phyloP scores from a whole-genome alignment of 108 stramenopile genomes.

The Chaetoceros tenuissimus region DNA sequence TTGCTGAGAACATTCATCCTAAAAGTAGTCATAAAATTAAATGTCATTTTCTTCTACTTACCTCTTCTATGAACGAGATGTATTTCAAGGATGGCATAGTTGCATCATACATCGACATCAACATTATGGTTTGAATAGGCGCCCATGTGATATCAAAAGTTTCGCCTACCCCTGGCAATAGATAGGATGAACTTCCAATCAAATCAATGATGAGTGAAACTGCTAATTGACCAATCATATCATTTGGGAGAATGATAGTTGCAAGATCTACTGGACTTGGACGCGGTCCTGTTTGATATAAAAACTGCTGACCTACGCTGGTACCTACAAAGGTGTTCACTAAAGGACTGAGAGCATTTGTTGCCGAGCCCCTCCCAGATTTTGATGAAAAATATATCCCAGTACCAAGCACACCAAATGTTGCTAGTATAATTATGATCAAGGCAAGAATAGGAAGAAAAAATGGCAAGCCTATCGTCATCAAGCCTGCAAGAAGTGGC shows the following conservation, averaged over 20 bases:
- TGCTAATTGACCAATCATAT: conserved; percentile 53
- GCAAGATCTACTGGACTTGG: conserved; percentile 60
- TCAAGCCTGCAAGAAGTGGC: conserved; percentile 47
- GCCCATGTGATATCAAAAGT: conserved; percentile 85
- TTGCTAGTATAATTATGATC: conserved; percentile 7
- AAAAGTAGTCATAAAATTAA: too few species aligned
- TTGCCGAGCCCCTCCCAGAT: conserved; percentile 36
- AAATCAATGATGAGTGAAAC: conserved; percentile 63
- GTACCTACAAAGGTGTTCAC: conserved; percentile 43
- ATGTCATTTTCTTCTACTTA: too few species aligned
- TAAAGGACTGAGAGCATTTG: conserved; percentile 28
- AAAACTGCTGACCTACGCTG: conserved; percentile 41
- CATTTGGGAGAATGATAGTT: conserved; percentile 44
- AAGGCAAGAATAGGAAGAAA: conserved; percentile 46
- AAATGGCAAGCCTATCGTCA: conserved; percentile 62
- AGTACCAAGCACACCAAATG: conserved; percentile 10
- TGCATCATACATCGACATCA: conserved; percentile 84
- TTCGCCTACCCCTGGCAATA: conserved; percentile 84
- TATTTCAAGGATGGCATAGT: conserved; percentile 66
- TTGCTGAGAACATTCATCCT: too few species aligned
- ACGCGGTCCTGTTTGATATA: conserved; percentile 76
- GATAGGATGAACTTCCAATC: conserved; percentile 71
- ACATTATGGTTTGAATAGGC: conserved; percentile 67
- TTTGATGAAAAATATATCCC: conserved; percentile 47
- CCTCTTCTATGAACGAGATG: conserved; percentile 71